Base-by-base conservation (phyloP, 2,329 filamentous ascomycete species). In the Cercospora janseana region DNA sequence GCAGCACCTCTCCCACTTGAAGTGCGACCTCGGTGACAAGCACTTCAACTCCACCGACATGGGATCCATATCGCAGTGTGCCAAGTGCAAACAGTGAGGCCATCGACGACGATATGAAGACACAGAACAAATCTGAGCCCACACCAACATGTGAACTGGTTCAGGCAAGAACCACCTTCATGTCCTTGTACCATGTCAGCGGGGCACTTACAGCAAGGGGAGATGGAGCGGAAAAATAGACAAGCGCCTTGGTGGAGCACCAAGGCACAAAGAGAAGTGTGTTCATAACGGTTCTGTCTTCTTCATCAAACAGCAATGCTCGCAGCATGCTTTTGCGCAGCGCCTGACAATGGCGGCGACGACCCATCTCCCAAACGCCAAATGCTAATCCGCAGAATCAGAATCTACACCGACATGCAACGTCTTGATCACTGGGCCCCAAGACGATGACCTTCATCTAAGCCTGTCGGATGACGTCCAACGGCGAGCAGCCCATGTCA, bases 381-480 rank as follows among this genome's bases (percentile, higher is more conserved):
- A 40, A 21, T 38, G 44, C 44, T 47, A 47, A 38, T 28, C 9
- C 27, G 32, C 32, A 47, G 32, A 20, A 35, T 21, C 26, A 32
- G 15, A 42, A 54, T 52, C 43, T 34, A 34, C 28, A 15, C 23
- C 35, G 35, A 38, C 35, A 51, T n/a, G 24, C n/a, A n/a, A n/a
- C n/a, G n/a, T n/a, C n/a, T n/a, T n/a, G n/a, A n/a, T n/a, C n/a
- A n/a, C n/a, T n/a, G n/a, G n/a, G n/a, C n/a, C n/a, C n/a, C n/a
- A 27, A 10, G 12, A 26, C 16, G 38, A 41, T 23, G 16, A 32
- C 41, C 29, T 23, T 18, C 28, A 8, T n/a, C 35, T 56, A 65
- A 46, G 54, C 55, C 21, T 46, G 34, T 15, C 58, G 51, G 49
- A 66, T 65, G 18, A 69, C 65, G 46, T 62, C 63, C 42, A 70